Conservation (phyloP, 768 basidiomycete species). For the Tephrocybe sp. region DNA sequence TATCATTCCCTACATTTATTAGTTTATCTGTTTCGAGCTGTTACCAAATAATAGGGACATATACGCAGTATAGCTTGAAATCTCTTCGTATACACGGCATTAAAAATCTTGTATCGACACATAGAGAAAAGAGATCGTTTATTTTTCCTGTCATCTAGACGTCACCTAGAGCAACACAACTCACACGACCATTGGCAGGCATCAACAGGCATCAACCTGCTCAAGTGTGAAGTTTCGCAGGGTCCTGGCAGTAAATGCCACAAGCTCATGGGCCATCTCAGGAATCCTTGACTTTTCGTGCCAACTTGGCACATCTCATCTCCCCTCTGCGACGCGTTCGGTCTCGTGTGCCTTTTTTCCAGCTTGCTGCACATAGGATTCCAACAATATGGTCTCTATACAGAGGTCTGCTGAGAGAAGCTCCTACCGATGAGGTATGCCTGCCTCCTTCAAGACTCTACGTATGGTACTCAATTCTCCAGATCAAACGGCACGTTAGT, state of each 20-base stretch:
- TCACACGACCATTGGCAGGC: background rate
- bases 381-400: slow-evolving; percentile 82
- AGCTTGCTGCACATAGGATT: slow-evolving; percentile 68
- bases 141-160: too few species aligned
- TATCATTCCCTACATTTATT: slow-evolving; percentile 86
- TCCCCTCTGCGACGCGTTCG: slow-evolving; percentile 59
- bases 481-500: slow-evolving; percentile 62
- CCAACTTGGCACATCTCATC: slow-evolving; percentile 50
- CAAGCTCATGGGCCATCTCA: slow-evolving; percentile 17
- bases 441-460: background rate
- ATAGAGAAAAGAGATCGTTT: too few species aligned
- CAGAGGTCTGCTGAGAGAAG: slow-evolving; percentile 58
- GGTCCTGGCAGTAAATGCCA: slow-evolving; percentile 6
- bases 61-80: too few species aligned
- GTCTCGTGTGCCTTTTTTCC: slow-evolving; percentile 65
- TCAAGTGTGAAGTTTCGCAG: background rate
- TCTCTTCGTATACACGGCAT: background rate
- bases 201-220: background rate
- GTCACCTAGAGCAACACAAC: too few species aligned
- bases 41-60: background rate
- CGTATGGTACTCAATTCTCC: slow-evolving; percentile 3
- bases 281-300: slow-evolving; percentile 49
- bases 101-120: background rate
- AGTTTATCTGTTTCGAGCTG: slow-evolving; percentile 2
- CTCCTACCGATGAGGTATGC: slow-evolving; percentile 58